A percentile compares a stretch with the other conserved stretches of the same genome.
Evolutionary conservation across 2,329 filamentous ascomycete genomes (phyloP).

Genomic region (Periconia sp.): DNA sequence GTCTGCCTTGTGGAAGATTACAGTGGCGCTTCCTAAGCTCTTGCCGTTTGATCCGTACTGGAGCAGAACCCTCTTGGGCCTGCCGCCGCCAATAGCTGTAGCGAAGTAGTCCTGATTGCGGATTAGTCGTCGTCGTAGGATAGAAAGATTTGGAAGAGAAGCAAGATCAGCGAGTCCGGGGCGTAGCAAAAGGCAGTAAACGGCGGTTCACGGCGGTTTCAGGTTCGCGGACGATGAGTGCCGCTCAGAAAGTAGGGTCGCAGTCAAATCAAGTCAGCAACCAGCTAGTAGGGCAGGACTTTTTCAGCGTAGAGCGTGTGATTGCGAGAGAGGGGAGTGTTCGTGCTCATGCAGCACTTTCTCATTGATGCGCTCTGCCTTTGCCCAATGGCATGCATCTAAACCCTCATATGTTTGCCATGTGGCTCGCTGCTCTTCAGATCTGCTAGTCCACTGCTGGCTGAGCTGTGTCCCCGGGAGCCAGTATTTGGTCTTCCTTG

Average conservation of each 20-base stretch:
- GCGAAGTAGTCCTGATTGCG: conserved; percentile 91
- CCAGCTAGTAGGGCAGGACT: conserved; percentile 19
- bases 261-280: conserved; percentile 20
- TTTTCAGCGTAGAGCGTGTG: conserved; percentile 9
- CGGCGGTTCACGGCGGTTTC: conserved; percentile 26
- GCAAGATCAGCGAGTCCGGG: conserved; percentile 35
- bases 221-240: conserved; percentile 23
- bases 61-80: conserved; percentile 88
- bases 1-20: conserved; percentile 81
- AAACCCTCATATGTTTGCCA: conserved; percentile 3
- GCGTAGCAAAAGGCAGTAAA: conserved; percentile 20
- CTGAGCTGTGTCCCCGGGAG: conserved; percentile 19
- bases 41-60: conserved; percentile 91
- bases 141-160: conserved; percentile 33
- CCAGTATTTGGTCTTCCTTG: conserved; percentile 14
- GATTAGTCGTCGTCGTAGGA: conserved; percentile 65
- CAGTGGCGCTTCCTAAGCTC: conserved; percentile 90
- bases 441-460: conserved; percentile 22
- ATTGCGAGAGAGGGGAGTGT: conserved; percentile 11
- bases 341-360: conserved; percentile 1
- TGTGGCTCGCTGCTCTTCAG: conserved; percentile 19
- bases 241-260: conserved; percentile 34
- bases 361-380: conserved; percentile 4
- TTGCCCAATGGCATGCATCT: conserved; percentile 6
- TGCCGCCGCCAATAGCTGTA: conserved; percentile 84